Conservation (phyloP, 2,329 filamentous ascomycete genomes). For the Tolypocladium amazonense region DNA sequence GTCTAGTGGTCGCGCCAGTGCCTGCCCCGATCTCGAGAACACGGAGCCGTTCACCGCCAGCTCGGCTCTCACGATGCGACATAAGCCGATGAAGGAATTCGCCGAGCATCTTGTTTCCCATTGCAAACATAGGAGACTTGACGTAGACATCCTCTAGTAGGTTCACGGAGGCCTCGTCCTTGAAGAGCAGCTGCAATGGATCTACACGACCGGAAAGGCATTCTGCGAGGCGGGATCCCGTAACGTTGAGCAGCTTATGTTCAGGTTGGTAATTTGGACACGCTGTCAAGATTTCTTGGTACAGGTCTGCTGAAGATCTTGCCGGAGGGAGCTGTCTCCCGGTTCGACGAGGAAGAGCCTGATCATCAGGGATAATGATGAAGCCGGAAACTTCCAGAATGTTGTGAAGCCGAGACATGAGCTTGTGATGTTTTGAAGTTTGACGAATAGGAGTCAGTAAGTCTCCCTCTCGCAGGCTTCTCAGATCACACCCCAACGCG, state of each 20-base stretch:
- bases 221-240: slow-evolving; percentile 21
- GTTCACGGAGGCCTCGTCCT: slow-evolving; percentile 11
- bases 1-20: slow-evolving; percentile 28
- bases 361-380: neutral
- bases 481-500: neutral
- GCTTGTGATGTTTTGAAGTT: neutral
- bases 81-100: neutral
- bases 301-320: neutral
- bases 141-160: slow-evolving; percentile 25
- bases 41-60: slow-evolving; percentile 10
- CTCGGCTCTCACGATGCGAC: neutral
- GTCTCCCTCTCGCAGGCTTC: neutral
- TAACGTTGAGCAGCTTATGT: slow-evolving; percentile 1
- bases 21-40: slow-evolving; percentile 34
- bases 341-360: neutral
- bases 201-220: slow-evolving; percentile 26
- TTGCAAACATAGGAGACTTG: slow-evolving; percentile 14
- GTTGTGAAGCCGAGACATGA: neutral
- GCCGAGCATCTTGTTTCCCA: slow-evolving; percentile 10
- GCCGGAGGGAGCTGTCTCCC: neutral
- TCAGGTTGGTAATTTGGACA: neutral
- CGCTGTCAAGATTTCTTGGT: neutral
- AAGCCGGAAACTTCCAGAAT: neutral
- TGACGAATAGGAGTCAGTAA: neutral
- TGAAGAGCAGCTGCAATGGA: slow-evolving; percentile 27